phyloP scores from a whole-genome alignment of 306 rosid species.

The Hylodesmum podocarpum region DNA sequence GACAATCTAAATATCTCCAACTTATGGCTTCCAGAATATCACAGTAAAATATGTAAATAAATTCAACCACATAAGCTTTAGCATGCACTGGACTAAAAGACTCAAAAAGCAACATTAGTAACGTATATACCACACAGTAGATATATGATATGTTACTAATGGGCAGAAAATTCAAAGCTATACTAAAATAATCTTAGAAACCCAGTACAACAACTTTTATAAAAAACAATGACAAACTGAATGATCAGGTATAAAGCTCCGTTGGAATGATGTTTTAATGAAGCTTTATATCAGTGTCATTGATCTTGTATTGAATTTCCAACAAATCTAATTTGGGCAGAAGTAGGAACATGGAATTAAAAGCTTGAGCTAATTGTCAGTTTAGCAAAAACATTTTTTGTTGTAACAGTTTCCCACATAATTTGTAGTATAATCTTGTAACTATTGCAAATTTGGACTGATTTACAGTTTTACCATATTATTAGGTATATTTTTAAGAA shows the following conservation, averaged over 20 bases:
- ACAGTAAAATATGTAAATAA: conserved; percentile 10
- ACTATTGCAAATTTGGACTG: not conserved
- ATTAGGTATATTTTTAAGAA: not conserved
- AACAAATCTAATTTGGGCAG: conserved; percentile 3
- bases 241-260: conserved; percentile 1
- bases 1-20: conserved; percentile 5
- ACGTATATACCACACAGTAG: not conserved
- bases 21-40: conserved; percentile 13
- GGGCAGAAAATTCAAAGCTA: not conserved
- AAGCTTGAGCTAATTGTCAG: not conserved
- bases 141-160: conserved; percentile 2
- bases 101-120: conserved; percentile 13
- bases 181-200: not conserved
- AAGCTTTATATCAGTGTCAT: conserved; percentile 14
- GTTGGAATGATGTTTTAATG: conserved; percentile 7
- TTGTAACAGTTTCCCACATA: not conserved
- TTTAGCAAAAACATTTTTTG: conserved; percentile 1
- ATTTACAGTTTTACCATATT: not conserved
- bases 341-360: conserved; percentile 13
- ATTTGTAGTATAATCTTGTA: not conserved
- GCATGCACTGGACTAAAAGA: conserved; percentile 2
- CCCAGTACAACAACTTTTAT: not conserved
- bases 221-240: conserved; percentile 20
- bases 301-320: not conserved
- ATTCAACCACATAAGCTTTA: conserved; percentile 15